Base-by-base conservation (phyloP, 2,329 filamentous ascomycete species). In the Aschersonia sp. region DNA sequence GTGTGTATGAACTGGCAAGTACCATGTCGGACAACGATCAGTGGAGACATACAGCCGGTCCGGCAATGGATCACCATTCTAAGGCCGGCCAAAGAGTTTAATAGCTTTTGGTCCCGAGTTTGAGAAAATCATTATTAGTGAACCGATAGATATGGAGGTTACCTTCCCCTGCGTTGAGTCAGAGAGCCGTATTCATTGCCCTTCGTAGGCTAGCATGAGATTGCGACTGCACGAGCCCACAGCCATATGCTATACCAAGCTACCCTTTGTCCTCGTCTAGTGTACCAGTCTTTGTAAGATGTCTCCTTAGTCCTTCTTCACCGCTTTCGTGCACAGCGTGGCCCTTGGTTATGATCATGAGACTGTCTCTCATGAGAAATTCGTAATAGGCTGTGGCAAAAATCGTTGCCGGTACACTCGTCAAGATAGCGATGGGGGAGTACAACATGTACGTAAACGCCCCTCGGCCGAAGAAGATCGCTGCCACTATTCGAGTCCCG, bases 401-500 rank as follows among this genome's bases (percentile, higher is more conserved):
- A 1, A 79, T 55, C 4, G 75, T 78, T 0, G 75, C 75, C 0
- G 75, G 75, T 4, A 79, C 60, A 52, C 77, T 78, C 50, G 75
- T 72, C 6, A 79, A 59, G 40, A 79, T 70, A 1, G 67, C 62
- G 44, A 79, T 78, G 58, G 73, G 73, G 4, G 67, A 60, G 54
- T 77, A 78, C 30, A 52, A 49, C 51, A 50, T 55, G 48, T 59
- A 55, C 0, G 55, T 57, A 31, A 58, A 59, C 1, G 56, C 57
- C 35, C 55, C 54, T 30, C 41, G 47, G 30, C 57, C 57, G n/a
- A 51, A 59, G 49, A 78, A 78, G 50, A 78, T 78, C 12, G 73
- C 72, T 5, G 72, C 75, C 1, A 79, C 75, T 30, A 79, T 70
- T 14, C 76, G 69, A 2, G 73, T 71, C n/a, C 76, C 76, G 11